phyloP scores from a whole-genome alignment of 2,329 filamentous ascomycete species.

The Fusarium sp. region DNA sequence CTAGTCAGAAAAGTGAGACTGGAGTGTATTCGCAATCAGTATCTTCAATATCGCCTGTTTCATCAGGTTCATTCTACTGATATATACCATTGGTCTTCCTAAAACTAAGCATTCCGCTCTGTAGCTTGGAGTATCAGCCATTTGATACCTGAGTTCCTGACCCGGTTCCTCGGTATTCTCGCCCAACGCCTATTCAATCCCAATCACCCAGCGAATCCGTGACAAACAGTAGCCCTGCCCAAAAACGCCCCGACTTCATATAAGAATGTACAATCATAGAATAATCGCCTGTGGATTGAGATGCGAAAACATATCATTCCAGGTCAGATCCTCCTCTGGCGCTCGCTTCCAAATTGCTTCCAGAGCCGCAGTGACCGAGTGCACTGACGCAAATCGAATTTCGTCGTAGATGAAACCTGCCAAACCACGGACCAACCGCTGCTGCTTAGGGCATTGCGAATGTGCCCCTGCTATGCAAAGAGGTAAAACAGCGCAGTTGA shows the following conservation, averaged over 20 bases:
- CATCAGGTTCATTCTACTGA: too few species aligned
- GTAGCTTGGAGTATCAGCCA: too few species aligned
- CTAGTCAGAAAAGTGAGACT: neutral
- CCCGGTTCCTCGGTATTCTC: too few species aligned
- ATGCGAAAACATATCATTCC: slow-evolving; percentile 46
- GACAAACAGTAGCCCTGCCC: too few species aligned
- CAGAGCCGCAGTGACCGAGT: slow-evolving; percentile 44
- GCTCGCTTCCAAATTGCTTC: slow-evolving; percentile 45
- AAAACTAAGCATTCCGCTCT: too few species aligned
- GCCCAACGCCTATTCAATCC: too few species aligned
- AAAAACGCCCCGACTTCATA: too few species aligned
- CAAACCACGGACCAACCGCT: slow-evolving; percentile 41
- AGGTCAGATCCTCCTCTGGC: slow-evolving; percentile 22
- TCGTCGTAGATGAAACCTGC: slow-evolving; percentile 50
- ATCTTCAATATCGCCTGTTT: too few species aligned
- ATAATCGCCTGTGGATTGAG: slow-evolving; percentile 48
- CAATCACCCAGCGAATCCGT: too few species aligned
- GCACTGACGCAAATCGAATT: slow-evolving; percentile 59
- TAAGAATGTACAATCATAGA: slow-evolving; percentile 13
- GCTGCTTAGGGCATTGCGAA: slow-evolving; percentile 51
- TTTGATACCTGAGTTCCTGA: too few species aligned
- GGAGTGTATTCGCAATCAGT: too few species aligned
- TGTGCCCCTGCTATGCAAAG: slow-evolving; percentile 58
- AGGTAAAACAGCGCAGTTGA: slow-evolving; percentile 59
- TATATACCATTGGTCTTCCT: too few species aligned